These are phyloP conservation scores for Grosmannia serpens DNA, from an alignment of 2,329 filamentous ascomycete species.

Conservation along the genomic window DNA sequence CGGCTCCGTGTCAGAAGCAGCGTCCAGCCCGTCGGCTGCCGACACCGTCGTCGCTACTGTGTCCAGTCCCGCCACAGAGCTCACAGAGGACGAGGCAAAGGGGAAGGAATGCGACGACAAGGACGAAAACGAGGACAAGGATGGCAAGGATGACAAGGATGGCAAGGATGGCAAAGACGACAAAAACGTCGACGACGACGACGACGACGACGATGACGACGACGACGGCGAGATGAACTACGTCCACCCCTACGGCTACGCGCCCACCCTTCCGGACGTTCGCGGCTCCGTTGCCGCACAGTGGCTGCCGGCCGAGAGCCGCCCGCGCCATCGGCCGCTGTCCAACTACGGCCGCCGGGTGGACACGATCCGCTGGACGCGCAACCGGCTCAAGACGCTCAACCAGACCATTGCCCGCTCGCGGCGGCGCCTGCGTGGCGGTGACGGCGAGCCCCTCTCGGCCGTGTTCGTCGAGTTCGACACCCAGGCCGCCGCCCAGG, in stretches of 20 bases:
- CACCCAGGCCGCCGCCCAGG: slow-evolving; percentile 71
- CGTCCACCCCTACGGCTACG: slow-evolving; percentile 20
- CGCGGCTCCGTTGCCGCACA: slow-evolving; percentile 48
- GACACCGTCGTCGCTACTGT: neutral
- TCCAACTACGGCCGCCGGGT: slow-evolving; percentile 62
- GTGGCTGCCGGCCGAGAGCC: slow-evolving; percentile 55
- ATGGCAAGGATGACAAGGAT: neutral
- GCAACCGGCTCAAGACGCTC: slow-evolving; percentile 45
- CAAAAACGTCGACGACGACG: slow-evolving; percentile 27
- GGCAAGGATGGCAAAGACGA: neutral
- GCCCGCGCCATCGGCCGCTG: slow-evolving; percentile 57
- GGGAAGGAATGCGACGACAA: neutral
- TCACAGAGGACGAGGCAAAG: neutral
- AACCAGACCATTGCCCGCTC: slow-evolving; percentile 27
- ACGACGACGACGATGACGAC: slow-evolving; percentile 37
- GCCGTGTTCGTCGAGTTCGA: slow-evolving; percentile 92
- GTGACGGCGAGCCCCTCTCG: slow-evolving; percentile 51
- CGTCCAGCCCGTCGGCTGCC: slow-evolving; percentile 1
- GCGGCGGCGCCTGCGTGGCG: slow-evolving; percentile 47
- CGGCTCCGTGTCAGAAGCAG: neutral
- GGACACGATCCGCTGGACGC: slow-evolving; percentile 79
- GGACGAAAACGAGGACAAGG: neutral
- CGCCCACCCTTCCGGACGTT: slow-evolving; percentile 18
- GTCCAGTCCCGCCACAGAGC: neutral
- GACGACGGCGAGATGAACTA: slow-evolving; percentile 36